phyloP scores from a whole-genome alignment of 345 rosid species.

The Psidium guajava region DNA sequence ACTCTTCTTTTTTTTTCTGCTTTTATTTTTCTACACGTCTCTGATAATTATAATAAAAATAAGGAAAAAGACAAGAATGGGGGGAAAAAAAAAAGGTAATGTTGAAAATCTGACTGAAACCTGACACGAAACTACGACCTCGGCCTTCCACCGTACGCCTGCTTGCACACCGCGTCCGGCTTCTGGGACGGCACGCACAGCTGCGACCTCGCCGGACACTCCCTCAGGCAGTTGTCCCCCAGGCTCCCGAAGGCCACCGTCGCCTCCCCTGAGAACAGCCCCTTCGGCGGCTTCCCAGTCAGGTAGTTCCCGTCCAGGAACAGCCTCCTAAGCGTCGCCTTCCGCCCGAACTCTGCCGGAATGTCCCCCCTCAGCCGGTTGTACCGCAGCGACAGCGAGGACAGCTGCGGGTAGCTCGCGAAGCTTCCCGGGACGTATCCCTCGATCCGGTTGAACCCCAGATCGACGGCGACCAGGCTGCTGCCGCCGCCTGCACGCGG shows the following conservation, averaged over 20 bases:
- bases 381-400: slow-evolving; percentile 62
- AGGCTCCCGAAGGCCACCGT: slow-evolving; percentile 55
- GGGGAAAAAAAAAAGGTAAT: background rate
- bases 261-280: slow-evolving; percentile 18
- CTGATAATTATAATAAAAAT: background rate
- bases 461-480: slow-evolving; percentile 64
- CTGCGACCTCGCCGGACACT: slow-evolving; percentile 65
- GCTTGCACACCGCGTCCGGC: slow-evolving; percentile 52
- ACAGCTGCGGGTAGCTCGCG: slow-evolving; percentile 41
- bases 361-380: slow-evolving; percentile 63
- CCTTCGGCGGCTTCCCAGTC: slow-evolving; percentile 68
- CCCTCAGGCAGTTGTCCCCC: slow-evolving; percentile 77
- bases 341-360: slow-evolving; percentile 47
- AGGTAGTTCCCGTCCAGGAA: slow-evolving; percentile 76
- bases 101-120: background rate
- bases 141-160: slow-evolving; percentile 72
- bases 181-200: slow-evolving; percentile 80
- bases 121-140: slow-evolving; percentile 19
- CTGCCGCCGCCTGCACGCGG: slow-evolving; percentile 31
- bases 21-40: background rate
- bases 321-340: slow-evolving; percentile 44
- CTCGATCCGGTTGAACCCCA: slow-evolving; percentile 59
- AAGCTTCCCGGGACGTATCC: slow-evolving; percentile 47
- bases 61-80: background rate
- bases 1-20: background rate